phyloP scores from a whole-genome alignment of 768 basidiomycete genomes.

The Cystofilobasidium capitatum region DNA sequence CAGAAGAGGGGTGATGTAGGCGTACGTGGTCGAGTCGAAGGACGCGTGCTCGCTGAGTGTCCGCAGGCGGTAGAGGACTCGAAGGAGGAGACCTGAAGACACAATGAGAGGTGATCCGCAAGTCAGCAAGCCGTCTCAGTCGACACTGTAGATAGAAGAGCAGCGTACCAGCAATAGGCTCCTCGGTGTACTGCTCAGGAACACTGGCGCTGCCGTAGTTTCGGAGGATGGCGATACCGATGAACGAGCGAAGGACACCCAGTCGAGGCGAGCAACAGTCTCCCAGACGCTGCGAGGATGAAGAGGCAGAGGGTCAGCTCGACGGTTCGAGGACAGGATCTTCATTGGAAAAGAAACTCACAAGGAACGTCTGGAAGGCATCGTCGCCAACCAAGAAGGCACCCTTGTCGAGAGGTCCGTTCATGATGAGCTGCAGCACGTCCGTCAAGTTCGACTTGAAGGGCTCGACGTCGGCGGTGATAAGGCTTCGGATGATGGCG shows the following conservation, averaged over 20 bases:
- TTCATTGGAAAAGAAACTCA: slow-evolving; percentile 40
- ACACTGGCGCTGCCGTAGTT: slow-evolving; percentile 56
- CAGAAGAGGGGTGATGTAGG: slow-evolving; percentile 67
- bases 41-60: slow-evolving; percentile 69
- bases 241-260: slow-evolving; percentile 56
- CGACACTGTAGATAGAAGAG: neutral
- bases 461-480: slow-evolving; percentile 47
- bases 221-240: slow-evolving; percentile 75
- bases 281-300: slow-evolving; percentile 53
- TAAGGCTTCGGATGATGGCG: slow-evolving; percentile 56
- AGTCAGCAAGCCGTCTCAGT: neutral
- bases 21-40: slow-evolving; percentile 76
- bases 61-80: slow-evolving; percentile 74
- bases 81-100: slow-evolving; percentile 61
- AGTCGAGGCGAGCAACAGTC: slow-evolving; percentile 65
- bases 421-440: slow-evolving; percentile 54
- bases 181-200: slow-evolving; percentile 61
- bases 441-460: slow-evolving; percentile 52
- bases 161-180: slow-evolving; percentile 53
- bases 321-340: neutral
- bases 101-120: neutral
- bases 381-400: slow-evolving; percentile 52
- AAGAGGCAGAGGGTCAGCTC: neutral
- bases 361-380: slow-evolving; percentile 71
- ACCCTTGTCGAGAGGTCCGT: slow-evolving; percentile 55